Evolutionary conservation across 805 yeast genomes (phyloP).

Genomic region (Cyberlindnera veronae): DNA sequence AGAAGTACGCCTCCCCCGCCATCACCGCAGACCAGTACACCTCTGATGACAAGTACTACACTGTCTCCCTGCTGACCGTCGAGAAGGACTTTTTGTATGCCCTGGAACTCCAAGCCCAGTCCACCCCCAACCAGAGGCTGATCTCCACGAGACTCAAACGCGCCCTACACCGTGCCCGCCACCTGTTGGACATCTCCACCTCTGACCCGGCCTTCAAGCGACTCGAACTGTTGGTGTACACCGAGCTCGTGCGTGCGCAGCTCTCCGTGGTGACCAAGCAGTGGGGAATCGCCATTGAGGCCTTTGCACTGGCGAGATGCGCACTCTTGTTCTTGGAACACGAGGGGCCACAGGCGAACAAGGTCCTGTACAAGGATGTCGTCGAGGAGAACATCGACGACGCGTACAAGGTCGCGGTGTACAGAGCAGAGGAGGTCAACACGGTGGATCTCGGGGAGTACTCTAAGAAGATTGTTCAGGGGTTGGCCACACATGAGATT

Average conservation of each 20-base stretch:
- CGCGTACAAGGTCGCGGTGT: constrained; percentile 50
- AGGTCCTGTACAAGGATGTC: constrained; percentile 47
- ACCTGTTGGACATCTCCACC: constrained; percentile 34
- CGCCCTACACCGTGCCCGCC: constrained; percentile 44
- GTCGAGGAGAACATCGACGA: constrained; percentile 63
- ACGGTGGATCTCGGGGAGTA: constrained; percentile 46
- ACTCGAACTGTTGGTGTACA: constrained; percentile 37
- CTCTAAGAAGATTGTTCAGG: constrained; percentile 41
- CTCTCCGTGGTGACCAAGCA: constrained; percentile 48
- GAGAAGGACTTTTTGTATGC: constrained; percentile 78
- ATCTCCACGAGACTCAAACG: constrained; percentile 65
- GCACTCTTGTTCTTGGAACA: constrained; percentile 51
- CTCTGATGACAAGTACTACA: constrained; percentile 49
- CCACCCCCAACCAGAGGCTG: constrained; percentile 50
- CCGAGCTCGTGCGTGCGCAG: constrained; percentile 51
- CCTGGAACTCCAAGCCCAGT: constrained; percentile 52
- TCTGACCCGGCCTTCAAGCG: constrained; percentile 36
- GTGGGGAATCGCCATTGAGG: constrained; percentile 51
- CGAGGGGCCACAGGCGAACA: constrained; percentile 24
- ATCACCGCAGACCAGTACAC: constrained; percentile 49
- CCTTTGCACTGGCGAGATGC: constrained; percentile 59
- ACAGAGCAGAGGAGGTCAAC: constrained; percentile 35
- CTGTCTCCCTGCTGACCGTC: constrained; percentile 57
- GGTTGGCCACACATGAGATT: constrained; percentile 29
- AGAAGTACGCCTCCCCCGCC: constrained; percentile 49